A percentile compares a stretch with the other conserved stretches of the same genome.
phyloP scores from a whole-genome alignment of 1,284 basidiomycete genomes.

The Pholiota adiposa region DNA sequence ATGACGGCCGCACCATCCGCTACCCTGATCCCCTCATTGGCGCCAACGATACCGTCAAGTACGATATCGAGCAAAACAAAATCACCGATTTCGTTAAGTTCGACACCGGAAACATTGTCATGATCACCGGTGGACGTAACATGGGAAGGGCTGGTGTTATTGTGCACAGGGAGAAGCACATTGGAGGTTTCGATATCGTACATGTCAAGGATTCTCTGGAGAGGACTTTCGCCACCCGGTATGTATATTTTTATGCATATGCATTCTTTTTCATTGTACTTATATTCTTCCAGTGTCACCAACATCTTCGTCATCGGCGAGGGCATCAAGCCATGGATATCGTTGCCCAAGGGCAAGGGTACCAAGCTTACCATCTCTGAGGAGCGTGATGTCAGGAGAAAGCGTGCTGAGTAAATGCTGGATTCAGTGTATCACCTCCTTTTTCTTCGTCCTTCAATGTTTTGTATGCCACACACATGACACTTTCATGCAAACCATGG shows the following conservation, averaged over 20 bases:
- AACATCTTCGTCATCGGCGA: constrained; percentile 99
- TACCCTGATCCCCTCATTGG: constrained; percentile 97
- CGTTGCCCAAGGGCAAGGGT: constrained; percentile 98
- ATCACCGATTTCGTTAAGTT: constrained; percentile 95
- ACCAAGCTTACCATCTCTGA: constrained; percentile 91
- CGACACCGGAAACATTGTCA: constrained; percentile 97
- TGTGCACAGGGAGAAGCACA: constrained; percentile 94
- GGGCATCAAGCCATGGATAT: constrained; percentile 95
- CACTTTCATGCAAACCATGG: constrained; percentile 32
- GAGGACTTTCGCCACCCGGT: constrained; percentile 96
- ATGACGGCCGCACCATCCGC: constrained; percentile 99
- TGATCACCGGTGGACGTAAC: constrained; percentile 99
- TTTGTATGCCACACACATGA: constrained; percentile 49
- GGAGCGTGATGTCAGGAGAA: constrained; percentile 83
- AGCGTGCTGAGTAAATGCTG: constrained; percentile 62
- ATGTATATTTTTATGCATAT: constrained; percentile 33
- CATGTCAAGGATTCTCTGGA: constrained; percentile 97
- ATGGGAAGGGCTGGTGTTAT: constrained; percentile 98
- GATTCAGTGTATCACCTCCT: constrained; percentile 25
- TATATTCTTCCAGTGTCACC: constrained; percentile 64
- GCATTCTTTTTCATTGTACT: neutral
- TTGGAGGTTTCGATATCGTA: constrained; percentile 97
- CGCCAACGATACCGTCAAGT: constrained; percentile 98
- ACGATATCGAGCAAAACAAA: constrained; percentile 94
- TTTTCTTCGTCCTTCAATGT: constrained; percentile 43